Base-by-base conservation (phyloP, 2,329 filamentous ascomycete species). In the Ascochyta clinopodiicola region DNA sequence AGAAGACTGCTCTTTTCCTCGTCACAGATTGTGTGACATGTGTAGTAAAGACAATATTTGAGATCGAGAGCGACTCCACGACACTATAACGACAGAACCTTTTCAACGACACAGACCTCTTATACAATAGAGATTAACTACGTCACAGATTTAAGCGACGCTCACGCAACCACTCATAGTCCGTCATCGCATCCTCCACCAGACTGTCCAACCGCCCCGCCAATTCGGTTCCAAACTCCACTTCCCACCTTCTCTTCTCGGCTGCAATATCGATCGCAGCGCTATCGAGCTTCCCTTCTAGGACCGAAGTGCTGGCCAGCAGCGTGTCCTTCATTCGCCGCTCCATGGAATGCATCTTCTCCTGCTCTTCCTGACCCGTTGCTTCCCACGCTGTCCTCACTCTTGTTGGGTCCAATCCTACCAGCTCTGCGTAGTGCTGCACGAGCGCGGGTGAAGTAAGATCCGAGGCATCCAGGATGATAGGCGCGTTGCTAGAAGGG, bases 271-370 rank as follows among this genome's bases (percentile, higher is more conserved):
- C 56, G 47, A 51, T 25, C 10, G 24, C 34, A 13, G 19, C 25
- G 9, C 42, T 10, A 4, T 21, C 39, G 42, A 60, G 50, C 49
- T 63, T 68, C 10, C 25, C 51, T 19, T 19, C n/a, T 15, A 63
- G 54, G 7, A 67, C 45, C 0, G 64, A 61, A 22, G n/a, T 56
- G 24, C 62, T 67, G 2, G 8, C 48, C 17, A 64, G 38, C 12
- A 70, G 37, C n/a, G 62, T 67, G 40, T 63, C 57, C 32, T 59
- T 62, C 62, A 68, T 66, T 31, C 60, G 46, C 37, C 38, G 55
- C 51, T 64, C 61, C 1, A 57, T 38, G 2, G 5, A 25, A 1
- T 36, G 27, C 17, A 63, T 4, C 4, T 32, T 25, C 9, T 31
- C 24, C 17, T 59, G 10, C 19, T 63, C 61, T 35, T 61, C 39